Evolutionary conservation across 2,329 filamentous ascomycete species (phyloP).

Genomic region (Colletotrichum sansevieriae): DNA sequence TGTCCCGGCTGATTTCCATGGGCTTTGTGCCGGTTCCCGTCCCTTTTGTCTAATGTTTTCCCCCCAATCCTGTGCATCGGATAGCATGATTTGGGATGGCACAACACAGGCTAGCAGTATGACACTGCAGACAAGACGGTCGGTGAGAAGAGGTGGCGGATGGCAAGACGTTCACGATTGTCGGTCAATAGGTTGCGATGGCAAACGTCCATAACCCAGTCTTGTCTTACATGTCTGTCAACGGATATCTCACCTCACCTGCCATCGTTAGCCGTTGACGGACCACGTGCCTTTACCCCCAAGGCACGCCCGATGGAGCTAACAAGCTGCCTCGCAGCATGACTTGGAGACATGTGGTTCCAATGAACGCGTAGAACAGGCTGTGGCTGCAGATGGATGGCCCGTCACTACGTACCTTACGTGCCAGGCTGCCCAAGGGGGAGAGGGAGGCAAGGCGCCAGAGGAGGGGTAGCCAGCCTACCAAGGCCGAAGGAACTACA

Average conservation of each 20-base stretch:
- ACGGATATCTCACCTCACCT: background rate
- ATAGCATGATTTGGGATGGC: background rate
- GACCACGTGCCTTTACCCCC: constrained; percentile 16
- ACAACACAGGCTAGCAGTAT: background rate
- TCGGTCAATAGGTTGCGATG: background rate
- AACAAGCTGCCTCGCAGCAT: constrained; percentile 40
- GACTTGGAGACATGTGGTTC: constrained; percentile 43
- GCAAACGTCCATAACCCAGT: background rate
- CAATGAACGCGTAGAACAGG: constrained; percentile 34
- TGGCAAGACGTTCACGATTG: background rate
- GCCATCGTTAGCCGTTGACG: background rate
- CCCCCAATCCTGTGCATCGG: no score
- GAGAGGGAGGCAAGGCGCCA: constrained; percentile 28
- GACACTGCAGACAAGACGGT: background rate
- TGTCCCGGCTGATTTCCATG: background rate
- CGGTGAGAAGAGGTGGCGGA: background rate
- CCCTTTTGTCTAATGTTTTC: background rate
- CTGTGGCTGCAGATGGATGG: constrained; percentile 38
- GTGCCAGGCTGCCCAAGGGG: constrained; percentile 1
- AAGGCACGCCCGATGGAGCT: constrained; percentile 39
- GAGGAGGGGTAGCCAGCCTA: constrained; percentile 14
- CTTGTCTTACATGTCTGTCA: background rate
- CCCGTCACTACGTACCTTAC: constrained; percentile 14
- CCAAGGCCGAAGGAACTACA: constrained; percentile 1
- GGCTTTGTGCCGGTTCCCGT: constrained; percentile 7